phyloP scores from a whole-genome alignment of 2,329 filamentous ascomycete species.

The Ceratocystis papillata region DNA sequence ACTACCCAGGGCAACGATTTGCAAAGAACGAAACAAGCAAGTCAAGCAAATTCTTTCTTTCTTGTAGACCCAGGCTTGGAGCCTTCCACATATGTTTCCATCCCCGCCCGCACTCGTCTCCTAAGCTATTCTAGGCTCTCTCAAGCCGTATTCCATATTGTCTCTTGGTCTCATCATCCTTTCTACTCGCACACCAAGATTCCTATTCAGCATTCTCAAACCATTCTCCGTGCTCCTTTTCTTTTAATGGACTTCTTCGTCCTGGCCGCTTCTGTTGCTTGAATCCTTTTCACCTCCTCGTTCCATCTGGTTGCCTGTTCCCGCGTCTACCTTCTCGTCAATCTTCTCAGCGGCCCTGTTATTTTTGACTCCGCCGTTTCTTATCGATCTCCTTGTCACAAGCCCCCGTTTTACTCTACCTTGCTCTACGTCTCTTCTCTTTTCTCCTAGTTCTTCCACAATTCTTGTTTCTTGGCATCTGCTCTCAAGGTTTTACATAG shows the following conservation, averaged over 20 bases:
- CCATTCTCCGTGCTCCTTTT: constrained; percentile 8
- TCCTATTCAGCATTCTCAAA: not conserved
- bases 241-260: not conserved
- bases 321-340: not conserved
- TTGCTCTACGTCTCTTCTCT: constrained; percentile 13
- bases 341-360: not conserved
- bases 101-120: not conserved
- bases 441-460: constrained; percentile 13
- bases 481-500: not conserved
- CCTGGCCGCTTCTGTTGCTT: not conserved
- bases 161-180: not conserved
- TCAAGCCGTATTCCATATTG: not conserved
- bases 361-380: constrained; percentile 13
- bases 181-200: not conserved
- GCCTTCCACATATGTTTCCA: not conserved
- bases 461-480: constrained; percentile 13
- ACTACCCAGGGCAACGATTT: too few relatives aligned
- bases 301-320: not conserved
- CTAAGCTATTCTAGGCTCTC: not conserved
- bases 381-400: constrained; percentile 15
- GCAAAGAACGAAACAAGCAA: too few relatives aligned
- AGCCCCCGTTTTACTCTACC: constrained; percentile 6
- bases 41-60: too few relatives aligned
- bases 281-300: not conserved
- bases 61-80: not conserved